Conservation (phyloP, 176 grass and related monocot genomes). For the Saccharum officinarum region DNA sequence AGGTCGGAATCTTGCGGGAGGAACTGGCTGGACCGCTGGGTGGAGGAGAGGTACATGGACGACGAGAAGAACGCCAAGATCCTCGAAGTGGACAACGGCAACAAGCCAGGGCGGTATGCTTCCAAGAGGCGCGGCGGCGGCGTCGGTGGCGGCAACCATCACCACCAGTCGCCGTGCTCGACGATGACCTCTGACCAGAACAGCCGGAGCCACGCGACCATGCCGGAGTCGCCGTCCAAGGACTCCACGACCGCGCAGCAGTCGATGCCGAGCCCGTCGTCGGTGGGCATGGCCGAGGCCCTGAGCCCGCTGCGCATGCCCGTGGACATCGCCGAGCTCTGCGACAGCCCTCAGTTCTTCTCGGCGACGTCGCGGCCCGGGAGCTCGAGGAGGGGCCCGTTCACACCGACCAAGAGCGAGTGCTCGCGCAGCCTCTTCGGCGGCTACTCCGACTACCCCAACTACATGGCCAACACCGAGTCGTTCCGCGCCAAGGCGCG, state of each 20-base stretch:
- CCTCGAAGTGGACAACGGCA: conserved; percentile 85
- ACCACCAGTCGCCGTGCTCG: conserved; percentile 65
- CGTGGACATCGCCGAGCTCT: conserved; percentile 44
- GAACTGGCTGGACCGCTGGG: conserved; percentile 92
- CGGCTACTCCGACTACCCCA: conserved; percentile 83
- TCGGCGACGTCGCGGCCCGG: conserved; percentile 67
- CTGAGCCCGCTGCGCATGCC: conserved; percentile 54
- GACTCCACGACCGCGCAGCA: conserved; percentile 68
- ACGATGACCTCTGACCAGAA: conserved; percentile 60
- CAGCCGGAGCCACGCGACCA: conserved; percentile 62
- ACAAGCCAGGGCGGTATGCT: conserved; percentile 63
- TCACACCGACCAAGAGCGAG: conserved; percentile 86
- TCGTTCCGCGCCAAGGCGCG: conserved; percentile 84
- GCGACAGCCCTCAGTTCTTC: conserved; percentile 84
- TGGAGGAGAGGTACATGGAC: conserved; percentile 83
- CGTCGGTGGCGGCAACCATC: background rate
- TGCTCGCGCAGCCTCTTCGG: conserved; percentile 71
- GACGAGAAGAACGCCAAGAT: conserved; percentile 95
- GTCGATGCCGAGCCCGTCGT: conserved; percentile 69
- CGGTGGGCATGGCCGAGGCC: conserved; percentile 60
- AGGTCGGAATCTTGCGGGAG: conserved; percentile 66
- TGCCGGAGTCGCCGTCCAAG: conserved; percentile 62
- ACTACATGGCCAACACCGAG: conserved; percentile 97
- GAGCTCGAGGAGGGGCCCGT: conserved; percentile 51
- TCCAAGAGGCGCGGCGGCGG: conserved; percentile 36